These are phyloP conservation scores for Salvia splendens DNA, from an alignment of 257 asterid genomes.

Conservation along the genomic window DNA sequence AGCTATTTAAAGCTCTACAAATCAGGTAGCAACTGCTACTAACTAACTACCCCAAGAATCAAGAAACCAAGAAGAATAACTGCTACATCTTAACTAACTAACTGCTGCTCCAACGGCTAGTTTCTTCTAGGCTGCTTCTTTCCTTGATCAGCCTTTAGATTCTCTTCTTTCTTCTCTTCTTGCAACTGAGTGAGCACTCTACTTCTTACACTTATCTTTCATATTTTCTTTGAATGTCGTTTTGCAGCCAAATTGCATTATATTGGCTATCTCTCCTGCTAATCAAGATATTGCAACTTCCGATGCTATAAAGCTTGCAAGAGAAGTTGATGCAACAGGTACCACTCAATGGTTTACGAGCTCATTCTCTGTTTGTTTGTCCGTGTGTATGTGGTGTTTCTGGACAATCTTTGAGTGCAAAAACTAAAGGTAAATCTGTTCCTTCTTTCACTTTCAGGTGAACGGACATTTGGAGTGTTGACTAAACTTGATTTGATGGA, in stretches of 20 bases:
- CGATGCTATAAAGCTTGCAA: conserved; percentile 95
- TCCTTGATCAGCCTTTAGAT: too few species aligned
- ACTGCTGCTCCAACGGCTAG: too few species aligned
- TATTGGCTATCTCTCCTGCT: conserved; percentile 97
- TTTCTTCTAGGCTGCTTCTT: too few species aligned
- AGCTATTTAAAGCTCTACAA: too few species aligned
- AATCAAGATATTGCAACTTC: conserved; percentile 99
- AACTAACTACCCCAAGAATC: too few species aligned
- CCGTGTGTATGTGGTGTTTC: conserved; percentile 8
- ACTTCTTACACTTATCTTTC: too few species aligned
- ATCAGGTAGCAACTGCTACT: too few species aligned
- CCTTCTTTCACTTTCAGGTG: conserved; percentile 50
- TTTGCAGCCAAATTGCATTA: conserved; percentile 87
- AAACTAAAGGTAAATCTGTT: conserved; percentile 16
- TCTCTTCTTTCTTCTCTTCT: too few species aligned
- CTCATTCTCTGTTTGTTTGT: conserved; percentile 17
- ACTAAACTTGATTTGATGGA: conserved; percentile 99
- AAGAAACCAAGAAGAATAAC: too few species aligned
- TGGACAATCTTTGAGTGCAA: conserved; percentile 1
- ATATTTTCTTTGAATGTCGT: conserved; percentile 1
- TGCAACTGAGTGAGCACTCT: too few species aligned
- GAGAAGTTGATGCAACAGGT: conserved; percentile 98
- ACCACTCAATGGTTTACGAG: conserved; percentile 23
- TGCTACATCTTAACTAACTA: too few species aligned
- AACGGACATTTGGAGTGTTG: conserved; percentile 91